Evolutionary conservation across 108 stramenopile genomes (phyloP).

Genomic region (Nitzschia palea): DNA sequence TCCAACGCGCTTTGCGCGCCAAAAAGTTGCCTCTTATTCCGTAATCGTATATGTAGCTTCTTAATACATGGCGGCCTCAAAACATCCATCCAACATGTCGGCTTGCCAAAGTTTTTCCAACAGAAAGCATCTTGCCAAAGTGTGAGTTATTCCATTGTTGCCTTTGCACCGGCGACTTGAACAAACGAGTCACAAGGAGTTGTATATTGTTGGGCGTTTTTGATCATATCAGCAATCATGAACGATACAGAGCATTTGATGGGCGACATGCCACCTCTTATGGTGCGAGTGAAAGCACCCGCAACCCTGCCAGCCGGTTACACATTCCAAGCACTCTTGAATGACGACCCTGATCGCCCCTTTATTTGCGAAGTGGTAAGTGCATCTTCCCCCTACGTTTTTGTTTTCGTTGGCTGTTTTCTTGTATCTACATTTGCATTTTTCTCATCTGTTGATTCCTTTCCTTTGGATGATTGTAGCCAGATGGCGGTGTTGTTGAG

Average conservation of each 20-base stretch:
- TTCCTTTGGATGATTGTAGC: constrained; percentile 23
- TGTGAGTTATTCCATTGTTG: no score
- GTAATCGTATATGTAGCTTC: no score
- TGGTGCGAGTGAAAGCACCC: constrained; percentile 54
- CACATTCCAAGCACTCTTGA: constrained; percentile 63
- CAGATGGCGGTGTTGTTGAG: constrained; percentile 72
- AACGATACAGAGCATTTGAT: background rate
- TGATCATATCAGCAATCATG: no score
- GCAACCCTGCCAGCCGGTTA: constrained; percentile 58
- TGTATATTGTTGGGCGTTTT: no score
- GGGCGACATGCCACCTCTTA: constrained; percentile 20
- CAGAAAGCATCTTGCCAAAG: no score
- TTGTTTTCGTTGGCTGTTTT: background rate
- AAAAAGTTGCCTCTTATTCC: no score
- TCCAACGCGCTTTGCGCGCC: no score
- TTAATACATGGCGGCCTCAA: no score
- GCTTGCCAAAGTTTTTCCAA: no score
- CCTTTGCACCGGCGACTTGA: no score
- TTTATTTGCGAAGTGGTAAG: constrained; percentile 59
- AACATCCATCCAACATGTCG: no score
- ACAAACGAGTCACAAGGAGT: no score
- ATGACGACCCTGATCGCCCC: constrained; percentile 47
- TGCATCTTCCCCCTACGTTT: background rate
- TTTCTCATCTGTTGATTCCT: background rate
- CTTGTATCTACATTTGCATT: background rate